Conservation (phyloP, 306 rosid species). For the Mimosa bimucronata region DNA sequence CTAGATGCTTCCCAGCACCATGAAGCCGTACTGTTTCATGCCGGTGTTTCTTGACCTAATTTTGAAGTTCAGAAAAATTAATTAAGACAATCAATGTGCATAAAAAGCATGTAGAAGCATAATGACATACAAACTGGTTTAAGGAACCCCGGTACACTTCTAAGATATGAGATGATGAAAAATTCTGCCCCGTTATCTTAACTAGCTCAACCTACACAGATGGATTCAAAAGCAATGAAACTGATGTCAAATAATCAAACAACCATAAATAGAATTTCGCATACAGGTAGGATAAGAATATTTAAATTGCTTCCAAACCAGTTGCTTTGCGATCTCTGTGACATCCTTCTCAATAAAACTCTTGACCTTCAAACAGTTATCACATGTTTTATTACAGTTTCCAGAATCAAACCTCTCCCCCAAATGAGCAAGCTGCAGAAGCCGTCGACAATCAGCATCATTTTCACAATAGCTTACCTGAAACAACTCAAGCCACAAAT, state of each 20-base stretch:
- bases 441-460: constrained; percentile 88
- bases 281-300: constrained; percentile 21
- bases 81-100: constrained; percentile 27
- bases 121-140: constrained; percentile 73
- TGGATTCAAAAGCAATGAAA: constrained; percentile 34
- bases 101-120: constrained; percentile 32
- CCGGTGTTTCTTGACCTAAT: constrained; percentile 81
- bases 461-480: constrained; percentile 98
- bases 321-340: constrained; percentile 78
- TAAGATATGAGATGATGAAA: constrained; percentile 84
- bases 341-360: constrained; percentile 84
- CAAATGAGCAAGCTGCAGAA: constrained; percentile 87
- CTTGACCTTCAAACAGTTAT: constrained; percentile 77
- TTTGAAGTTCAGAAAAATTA: constrained; percentile 33
- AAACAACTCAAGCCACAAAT: constrained; percentile 37
- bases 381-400: constrained; percentile 92
- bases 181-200: constrained; percentile 73
- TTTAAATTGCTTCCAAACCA: constrained; percentile 63
- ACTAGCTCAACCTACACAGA: constrained; percentile 80
- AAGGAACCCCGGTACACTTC: constrained; percentile 95
- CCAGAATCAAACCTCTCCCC: constrained; percentile 90
- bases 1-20: constrained; percentile 87
- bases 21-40: constrained; percentile 78
- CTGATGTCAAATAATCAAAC: constrained; percentile 27
- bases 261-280: constrained; percentile 25